Base-by-base conservation (phyloP, 1,284 basidiomycete species). In the Boletus subluridellus region DNA sequence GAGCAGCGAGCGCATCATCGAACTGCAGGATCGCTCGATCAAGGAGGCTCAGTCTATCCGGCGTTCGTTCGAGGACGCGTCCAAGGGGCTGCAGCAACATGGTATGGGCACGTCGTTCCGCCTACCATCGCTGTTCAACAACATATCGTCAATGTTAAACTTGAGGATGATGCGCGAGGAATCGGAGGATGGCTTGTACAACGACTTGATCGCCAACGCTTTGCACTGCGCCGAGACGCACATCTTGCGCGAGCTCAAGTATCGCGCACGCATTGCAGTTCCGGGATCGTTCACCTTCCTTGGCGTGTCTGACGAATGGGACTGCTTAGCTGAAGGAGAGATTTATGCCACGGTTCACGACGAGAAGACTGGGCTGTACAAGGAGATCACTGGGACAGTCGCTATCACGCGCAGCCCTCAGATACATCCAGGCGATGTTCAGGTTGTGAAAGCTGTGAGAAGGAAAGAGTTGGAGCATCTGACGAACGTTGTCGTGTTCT, bases 321-420 rank as follows among this genome's bases (percentile, higher is more conserved):
- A 72, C 42, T 78, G 76, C 54, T 62, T 79, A 6, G 57, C 55
- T 6, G 76, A 76, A 58, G 74, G 76, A 9, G 77, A 82, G 59
- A 75, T 80, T 41, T 81, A 73, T 52, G 78, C 78, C 9, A 73
- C 75, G 8, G 67, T 78, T 1, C 48, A 62, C 10, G 77, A 79
- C 52, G 69, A 73, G 30, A 71, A 68, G 47, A 70, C 37, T 0
- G 58, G 59, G 28, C 0, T 69, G 24, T 63, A 68, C 35, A 0
- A 65, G 26, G 69, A 68, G 48, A 69, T 82, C 32, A 66, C 72
- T 3, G 81, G 80, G 5, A 58, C 59, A 2, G 70, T 82, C 1
- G 68, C 76, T n/a, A 75, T 82, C 52, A 78, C 81, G 15, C 72
- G 81, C 1, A 78, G 78, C n/a, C 81, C 81, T 2, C 76, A 80